Base-by-base conservation (phyloP, 768 basidiomycete genomes). In the Mycena maculata region DNA sequence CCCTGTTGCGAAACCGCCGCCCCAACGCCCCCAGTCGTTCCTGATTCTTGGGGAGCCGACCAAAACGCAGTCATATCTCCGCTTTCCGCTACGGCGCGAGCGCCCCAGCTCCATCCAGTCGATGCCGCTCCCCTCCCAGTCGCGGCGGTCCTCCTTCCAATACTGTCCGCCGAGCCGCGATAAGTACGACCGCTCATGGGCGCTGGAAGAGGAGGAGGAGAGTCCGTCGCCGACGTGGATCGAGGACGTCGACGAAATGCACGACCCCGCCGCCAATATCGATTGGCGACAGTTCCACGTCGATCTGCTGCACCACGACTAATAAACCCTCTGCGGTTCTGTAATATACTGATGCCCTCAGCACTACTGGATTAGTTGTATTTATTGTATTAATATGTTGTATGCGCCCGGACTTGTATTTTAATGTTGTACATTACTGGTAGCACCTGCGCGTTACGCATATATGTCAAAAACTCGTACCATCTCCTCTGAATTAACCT, bases 231-330 rank as follows among this genome's bases (percentile, higher is more conserved):
- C 55, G 53, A 65, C 42, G 41, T 75, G 52, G 71, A 63, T 25
- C 68, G 67, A 67, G 12, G 72, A 73, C 36, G 76, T 73, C 8
- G 75, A 77, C 44, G 67, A 71, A 15, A 76, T 72, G 57, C 75
- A 75, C 65, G 79, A 82, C 49, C 81, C 83, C 44, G 79, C 80
- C 8, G 80, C 78, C 1, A 75, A 77, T 41, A 81, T 84, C 42
- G 87, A 89, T 73, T 89, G 87, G 87, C 81, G 86, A 5, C 83
- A 87, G 73, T 88, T 88, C 60, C 87, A 88, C 67, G 77, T 80
- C 20, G 84, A 87, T 52, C 77, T 86, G 59, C 23, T 65, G 33
- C 31, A 38, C 44, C 57, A 65, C 10, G 64, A 65, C 18, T 23
- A 28, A 28, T 63, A 25, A 54, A 59, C 22, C 25, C 18, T n/a